Evolutionary conservation across 768 basidiomycete species (phyloP), one percentile per base, ranked within the genome.

Genomic region (Tricholoma flavovirens): DNA sequence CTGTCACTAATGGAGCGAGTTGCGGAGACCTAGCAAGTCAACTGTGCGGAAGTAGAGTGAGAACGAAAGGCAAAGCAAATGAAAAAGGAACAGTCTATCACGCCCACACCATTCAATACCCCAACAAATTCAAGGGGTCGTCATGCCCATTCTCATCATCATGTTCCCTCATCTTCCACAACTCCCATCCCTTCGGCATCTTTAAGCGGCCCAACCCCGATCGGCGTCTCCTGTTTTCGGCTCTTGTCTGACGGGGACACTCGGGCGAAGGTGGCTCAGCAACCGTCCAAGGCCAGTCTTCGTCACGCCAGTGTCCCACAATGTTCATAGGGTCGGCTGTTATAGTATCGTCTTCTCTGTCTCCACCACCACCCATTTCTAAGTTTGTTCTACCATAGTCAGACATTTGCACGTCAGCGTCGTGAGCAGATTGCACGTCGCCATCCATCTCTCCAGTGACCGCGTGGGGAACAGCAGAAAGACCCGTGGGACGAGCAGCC

Each of bases 221-320:
- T 11, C 49, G 17, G 9, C 22, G 48, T n/a, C 19, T 45, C 33
- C 50, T 51, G 11, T 30, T 49, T 24, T 30, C n/a, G 22, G 29
- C 40, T 12, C 53, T 56, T 48, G 55, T 65, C 50, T 60, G 67
- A 35, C 68, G 70, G 40, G 61, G 58, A 2, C 69, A 53, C 22
- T 69, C 62, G 10, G 73, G 74, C 12, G 75, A 76, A 9, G 71
- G 72, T 5, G 73, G 73, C 43, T 69, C 72, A 19, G 71, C 73
- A 17, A 70, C 73, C n/a, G 68, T 66, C 67, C 69, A 71, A 12
- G 68, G 66, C 67, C 69, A 71, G 54, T 72, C 67, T 49, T 68
- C 66, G 14, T 65, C 61, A 26, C 59, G 56, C 66, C 65, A 73
- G 10, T 55, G 46, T 53, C 55, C 63, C 54, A 58, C 59, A 38